phyloP scores from a whole-genome alignment of 2,329 filamentous ascomycete genomes.

The Penicillium sp. region DNA sequence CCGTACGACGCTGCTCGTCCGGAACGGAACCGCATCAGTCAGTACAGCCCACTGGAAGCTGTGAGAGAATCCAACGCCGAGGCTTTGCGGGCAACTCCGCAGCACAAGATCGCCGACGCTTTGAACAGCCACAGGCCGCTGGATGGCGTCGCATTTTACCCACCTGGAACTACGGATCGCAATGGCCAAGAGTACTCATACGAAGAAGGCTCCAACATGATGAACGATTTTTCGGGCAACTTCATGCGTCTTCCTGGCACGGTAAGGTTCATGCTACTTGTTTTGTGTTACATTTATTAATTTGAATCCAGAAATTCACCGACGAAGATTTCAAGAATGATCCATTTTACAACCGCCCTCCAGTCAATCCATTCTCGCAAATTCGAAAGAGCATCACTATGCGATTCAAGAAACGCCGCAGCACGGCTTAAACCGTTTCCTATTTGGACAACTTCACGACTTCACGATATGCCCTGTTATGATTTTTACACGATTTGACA shows the following conservation, averaged over 20 bases:
- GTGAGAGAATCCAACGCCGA: constrained; percentile 71
- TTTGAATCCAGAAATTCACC: constrained; percentile 36
- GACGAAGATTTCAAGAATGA: constrained; percentile 44
- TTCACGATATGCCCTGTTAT: constrained; percentile 7
- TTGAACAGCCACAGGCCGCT: constrained; percentile 73
- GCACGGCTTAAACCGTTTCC: constrained; percentile 9
- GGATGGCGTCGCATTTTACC: constrained; percentile 76
- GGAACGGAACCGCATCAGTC: constrained; percentile 67
- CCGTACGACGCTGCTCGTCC: constrained; percentile 83
- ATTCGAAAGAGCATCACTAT: constrained; percentile 31
- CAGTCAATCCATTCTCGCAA: constrained; percentile 30
- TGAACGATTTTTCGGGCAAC: constrained; percentile 61
- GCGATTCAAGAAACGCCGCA: constrained; percentile 26
- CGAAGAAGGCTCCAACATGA: constrained; percentile 82
- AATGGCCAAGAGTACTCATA: constrained; percentile 74
- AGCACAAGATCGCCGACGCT: constrained; percentile 74
- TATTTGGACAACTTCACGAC: neutral
- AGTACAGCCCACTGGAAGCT: constrained; percentile 72
- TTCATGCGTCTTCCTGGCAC: constrained; percentile 75
- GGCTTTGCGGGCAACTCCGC: constrained; percentile 77
- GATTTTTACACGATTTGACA: constrained; percentile 1
- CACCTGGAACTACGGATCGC: constrained; percentile 68
- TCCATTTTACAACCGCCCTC: constrained; percentile 37
- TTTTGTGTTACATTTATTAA: neutral
- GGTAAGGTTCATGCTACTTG: constrained; percentile 54